Percentiles rank a stretch among this genome's conserved stretches.
Evolutionary conservation across 2,329 filamentous ascomycete species (phyloP).

Genomic region (Penicillium nordicum): DNA sequence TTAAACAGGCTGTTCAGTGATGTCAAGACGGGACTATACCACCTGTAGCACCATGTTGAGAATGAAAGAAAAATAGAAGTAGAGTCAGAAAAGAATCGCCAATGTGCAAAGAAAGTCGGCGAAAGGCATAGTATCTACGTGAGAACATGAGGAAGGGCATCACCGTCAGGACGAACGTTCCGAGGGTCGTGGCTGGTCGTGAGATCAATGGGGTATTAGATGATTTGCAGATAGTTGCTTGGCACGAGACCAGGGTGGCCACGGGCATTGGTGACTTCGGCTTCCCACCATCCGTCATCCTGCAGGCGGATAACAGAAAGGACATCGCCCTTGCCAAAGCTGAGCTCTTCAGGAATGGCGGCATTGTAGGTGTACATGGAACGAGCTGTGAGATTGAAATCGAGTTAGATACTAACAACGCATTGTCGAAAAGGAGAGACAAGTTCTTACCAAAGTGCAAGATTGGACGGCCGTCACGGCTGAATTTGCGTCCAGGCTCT

Average conservation of each 20-base stretch:
- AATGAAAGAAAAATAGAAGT: slow-evolving; percentile 7
- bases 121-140: slow-evolving; percentile 23
- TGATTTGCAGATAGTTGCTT: slow-evolving; percentile 64
- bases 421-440: neutral
- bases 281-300: slow-evolving; percentile 99
- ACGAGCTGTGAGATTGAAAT: slow-evolving; percentile 59
- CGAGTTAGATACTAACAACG: slow-evolving; percentile 16
- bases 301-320: slow-evolving; percentile 85
- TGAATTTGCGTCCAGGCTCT: slow-evolving; percentile 67
- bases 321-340: slow-evolving; percentile 88
- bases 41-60: neutral
- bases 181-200: slow-evolving; percentile 27
- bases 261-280: slow-evolving; percentile 69
- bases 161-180: slow-evolving; percentile 20
- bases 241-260: slow-evolving; percentile 57
- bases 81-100: slow-evolving; percentile 11
- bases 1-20: slow-evolving; percentile 11
- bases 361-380: slow-evolving; percentile 93
- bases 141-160: slow-evolving; percentile 14
- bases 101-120: slow-evolving; percentile 19
- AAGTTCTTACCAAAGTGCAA: slow-evolving; percentile 82
- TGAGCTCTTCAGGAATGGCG: slow-evolving; percentile 90
- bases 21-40: neutral
- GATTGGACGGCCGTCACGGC: slow-evolving; percentile 79
- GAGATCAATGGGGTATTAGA: slow-evolving; percentile 33